Percentiles rank a stretch among this genome's conserved stretches.
Evolutionary conservation across 163 green algal species (phyloP).

Genomic region (Scenedesmus sp.): DNA sequence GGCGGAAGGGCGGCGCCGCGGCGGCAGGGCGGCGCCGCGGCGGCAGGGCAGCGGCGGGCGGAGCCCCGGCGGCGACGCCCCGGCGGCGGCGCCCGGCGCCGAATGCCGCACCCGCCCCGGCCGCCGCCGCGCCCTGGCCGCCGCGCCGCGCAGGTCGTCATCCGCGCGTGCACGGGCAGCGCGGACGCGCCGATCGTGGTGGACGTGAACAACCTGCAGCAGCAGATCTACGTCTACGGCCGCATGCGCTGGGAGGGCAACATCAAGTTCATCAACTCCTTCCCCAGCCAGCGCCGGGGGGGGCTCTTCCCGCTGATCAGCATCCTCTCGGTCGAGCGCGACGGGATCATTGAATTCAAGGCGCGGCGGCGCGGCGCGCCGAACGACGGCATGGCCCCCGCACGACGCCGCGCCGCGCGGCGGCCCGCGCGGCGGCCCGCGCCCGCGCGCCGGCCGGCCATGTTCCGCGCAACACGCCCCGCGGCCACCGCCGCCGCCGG

Average conservation of each 20-base stretch:
- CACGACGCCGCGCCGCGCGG: too few relatives aligned
- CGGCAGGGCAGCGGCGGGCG: too few relatives aligned
- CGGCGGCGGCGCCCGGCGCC: too few relatives aligned
- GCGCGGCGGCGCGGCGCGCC: too few relatives aligned
- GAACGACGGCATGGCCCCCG: too few relatives aligned
- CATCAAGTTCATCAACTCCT: constrained; percentile 40
- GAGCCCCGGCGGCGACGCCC: too few relatives aligned
- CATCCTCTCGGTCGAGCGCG: constrained; percentile 30
- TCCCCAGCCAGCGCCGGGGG: constrained; percentile 5
- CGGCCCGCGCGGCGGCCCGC: too few relatives aligned
- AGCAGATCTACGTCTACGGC: constrained; percentile 44
- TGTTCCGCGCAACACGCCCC: not conserved
- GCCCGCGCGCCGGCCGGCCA: too few relatives aligned
- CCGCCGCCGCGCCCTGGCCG: not conserved
- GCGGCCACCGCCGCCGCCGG: not conserved
- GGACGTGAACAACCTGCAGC: constrained; percentile 36
- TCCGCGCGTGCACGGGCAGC: constrained; percentile 22
- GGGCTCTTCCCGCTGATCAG: constrained; percentile 36
- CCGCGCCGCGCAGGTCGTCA: constrained; percentile 12
- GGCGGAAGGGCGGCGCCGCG: too few relatives aligned
- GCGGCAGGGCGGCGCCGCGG: too few relatives aligned
- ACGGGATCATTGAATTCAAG: constrained; percentile 34
- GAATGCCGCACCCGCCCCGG: not conserved
- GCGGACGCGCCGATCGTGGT: constrained; percentile 5
- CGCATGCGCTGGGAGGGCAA: constrained; percentile 35